Evolutionary conservation across 2,329 filamentous ascomycete species (phyloP).

Genomic region (Neofusicoccum kwambonambiense): DNA sequence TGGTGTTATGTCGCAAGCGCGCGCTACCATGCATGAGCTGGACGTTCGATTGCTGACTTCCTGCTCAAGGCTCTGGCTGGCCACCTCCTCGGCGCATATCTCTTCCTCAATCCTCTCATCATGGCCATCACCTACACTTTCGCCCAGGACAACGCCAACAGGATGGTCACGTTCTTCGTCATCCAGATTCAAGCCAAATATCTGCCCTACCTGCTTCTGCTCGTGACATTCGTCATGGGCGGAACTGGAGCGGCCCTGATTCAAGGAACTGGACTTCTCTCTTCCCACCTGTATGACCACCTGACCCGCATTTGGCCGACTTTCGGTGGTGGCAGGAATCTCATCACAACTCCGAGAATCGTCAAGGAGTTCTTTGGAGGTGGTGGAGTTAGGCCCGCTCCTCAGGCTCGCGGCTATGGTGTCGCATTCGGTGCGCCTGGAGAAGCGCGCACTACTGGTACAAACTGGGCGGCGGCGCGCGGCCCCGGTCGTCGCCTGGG

Average conservation of each 20-base stretch:
- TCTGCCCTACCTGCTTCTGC: constrained; percentile 77
- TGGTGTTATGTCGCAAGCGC: not conserved
- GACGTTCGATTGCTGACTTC: constrained; percentile 1
- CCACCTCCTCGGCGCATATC: constrained; percentile 50
- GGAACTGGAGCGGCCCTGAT: constrained; percentile 58
- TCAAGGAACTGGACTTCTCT: constrained; percentile 75
- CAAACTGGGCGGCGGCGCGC: constrained; percentile 1
- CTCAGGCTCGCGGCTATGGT: constrained; percentile 11
- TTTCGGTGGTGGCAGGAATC: constrained; percentile 79
- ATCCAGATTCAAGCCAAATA: constrained; percentile 79
- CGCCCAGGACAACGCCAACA: constrained; percentile 78
- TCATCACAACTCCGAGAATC: constrained; percentile 70
- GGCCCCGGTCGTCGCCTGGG: constrained; percentile 19
- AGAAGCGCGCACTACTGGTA: constrained; percentile 9
- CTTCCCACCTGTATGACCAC: constrained; percentile 90
- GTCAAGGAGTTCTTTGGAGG: constrained; percentile 66
- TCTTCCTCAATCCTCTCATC: constrained; percentile 64
- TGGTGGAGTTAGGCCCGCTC: constrained; percentile 8
- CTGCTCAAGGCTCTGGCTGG: constrained; percentile 45
- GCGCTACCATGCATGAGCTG: not conserved
- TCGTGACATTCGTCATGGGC: constrained; percentile 68
- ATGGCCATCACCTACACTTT: constrained; percentile 82
- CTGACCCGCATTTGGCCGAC: constrained; percentile 83
- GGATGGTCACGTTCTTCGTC: constrained; percentile 75
- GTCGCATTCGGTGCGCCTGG: not conserved